Conservation (phyloP, 352 stramenopile species). For the Albugo candida region DNA sequence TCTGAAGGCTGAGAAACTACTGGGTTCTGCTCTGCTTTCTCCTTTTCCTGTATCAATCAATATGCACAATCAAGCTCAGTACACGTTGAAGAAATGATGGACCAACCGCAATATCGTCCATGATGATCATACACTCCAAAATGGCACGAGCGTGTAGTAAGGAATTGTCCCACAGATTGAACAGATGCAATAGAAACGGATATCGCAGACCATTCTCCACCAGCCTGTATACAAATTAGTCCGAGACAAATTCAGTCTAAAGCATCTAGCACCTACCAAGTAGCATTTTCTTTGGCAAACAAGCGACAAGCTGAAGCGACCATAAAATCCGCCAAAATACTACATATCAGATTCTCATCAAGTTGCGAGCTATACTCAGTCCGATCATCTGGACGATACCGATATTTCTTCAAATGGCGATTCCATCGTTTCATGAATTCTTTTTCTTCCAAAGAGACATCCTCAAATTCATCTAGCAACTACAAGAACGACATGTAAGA, state of each 20-base stretch:
- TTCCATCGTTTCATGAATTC: slow-evolving; percentile 86
- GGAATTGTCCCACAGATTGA: slow-evolving; percentile 83
- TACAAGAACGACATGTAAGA: slow-evolving; percentile 5
- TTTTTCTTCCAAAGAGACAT: slow-evolving; percentile 72
- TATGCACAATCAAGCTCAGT: too few relatives aligned
- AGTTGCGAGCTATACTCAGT: neutral
- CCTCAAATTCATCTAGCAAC: slow-evolving; percentile 77
- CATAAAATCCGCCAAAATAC: slow-evolving; percentile 74
- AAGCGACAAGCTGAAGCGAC: slow-evolving; percentile 66
- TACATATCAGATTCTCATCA: too few relatives aligned
- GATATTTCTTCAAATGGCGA: slow-evolving; percentile 59
- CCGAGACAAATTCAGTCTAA: neutral
- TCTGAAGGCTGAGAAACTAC: too few relatives aligned
- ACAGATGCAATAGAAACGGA: slow-evolving; percentile 78
- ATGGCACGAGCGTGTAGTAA: slow-evolving; percentile 68
- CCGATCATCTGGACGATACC: slow-evolving; percentile 11
- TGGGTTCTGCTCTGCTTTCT: too few relatives aligned
- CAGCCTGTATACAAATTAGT: slow-evolving; percentile 18
- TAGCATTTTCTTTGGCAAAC: slow-evolving; percentile 74
- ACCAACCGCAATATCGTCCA: slow-evolving; percentile 16
- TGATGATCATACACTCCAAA: slow-evolving; percentile 76
- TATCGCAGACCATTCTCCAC: slow-evolving; percentile 51
- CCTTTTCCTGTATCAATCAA: too few relatives aligned
- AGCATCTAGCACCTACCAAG: neutral
- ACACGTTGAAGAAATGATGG: neutral